phyloP scores from a whole-genome alignment of 305 asterid genomes.

The Fraxinus angustifolia region DNA sequence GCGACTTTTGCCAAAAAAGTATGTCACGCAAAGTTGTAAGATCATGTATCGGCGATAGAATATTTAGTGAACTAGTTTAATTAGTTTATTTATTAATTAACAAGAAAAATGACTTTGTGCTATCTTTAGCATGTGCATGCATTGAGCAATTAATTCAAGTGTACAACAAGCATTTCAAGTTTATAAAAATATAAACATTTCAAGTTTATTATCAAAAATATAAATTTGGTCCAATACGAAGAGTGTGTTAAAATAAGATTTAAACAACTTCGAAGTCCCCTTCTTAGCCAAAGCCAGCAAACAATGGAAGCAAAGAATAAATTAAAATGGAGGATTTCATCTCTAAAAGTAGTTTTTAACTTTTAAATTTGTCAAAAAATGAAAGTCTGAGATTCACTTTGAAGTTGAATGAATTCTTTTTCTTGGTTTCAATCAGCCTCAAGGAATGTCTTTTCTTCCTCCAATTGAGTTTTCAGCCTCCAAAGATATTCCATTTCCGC shows the following conservation, averaged over 20 bases:
- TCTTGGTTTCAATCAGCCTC: constrained; percentile 44
- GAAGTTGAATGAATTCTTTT: constrained; percentile 42
- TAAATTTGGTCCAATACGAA: background rate
- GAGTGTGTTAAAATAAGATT: background rate
- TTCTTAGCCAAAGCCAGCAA: background rate
- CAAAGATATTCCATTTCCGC: constrained; percentile 38
- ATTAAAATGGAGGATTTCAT: constrained; percentile 6
- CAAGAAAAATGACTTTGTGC: background rate
- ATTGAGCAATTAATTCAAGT: background rate
- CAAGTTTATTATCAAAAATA: background rate
- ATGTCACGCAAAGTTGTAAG: background rate
- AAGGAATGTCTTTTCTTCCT: constrained; percentile 58
- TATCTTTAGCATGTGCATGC: background rate
- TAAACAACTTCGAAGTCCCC: background rate
- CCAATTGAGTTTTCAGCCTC: constrained; percentile 11
- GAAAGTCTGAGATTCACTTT: constrained; percentile 23
- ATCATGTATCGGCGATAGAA: background rate
- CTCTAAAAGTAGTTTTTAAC: constrained; percentile 24
- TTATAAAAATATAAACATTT: too few species aligned
- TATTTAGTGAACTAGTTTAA: background rate
- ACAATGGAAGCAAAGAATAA: constrained; percentile 49
- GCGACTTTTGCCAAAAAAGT: too few species aligned
- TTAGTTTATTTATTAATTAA: background rate
- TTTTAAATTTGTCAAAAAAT: constrained; percentile 19
- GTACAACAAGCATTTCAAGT: background rate